Conservation (phyloP, 2,329 filamentous ascomycete genomes). For the Nemania sp. region DNA sequence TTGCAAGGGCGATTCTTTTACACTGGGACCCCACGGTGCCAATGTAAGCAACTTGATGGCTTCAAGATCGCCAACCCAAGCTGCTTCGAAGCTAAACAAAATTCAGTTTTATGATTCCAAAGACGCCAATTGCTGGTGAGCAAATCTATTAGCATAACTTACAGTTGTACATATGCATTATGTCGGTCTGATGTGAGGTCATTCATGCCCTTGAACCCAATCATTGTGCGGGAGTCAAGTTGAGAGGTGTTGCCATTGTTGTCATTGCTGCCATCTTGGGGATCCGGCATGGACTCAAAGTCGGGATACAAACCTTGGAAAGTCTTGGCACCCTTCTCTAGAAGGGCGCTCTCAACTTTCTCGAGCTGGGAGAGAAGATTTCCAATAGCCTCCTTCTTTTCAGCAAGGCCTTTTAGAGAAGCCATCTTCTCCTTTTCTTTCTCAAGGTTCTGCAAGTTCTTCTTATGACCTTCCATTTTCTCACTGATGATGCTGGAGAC, state of each 20-base stretch:
- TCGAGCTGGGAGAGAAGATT: slow-evolving; percentile 57
- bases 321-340: slow-evolving; percentile 65
- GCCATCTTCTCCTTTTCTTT: slow-evolving; percentile 42
- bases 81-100: slow-evolving; percentile 65
- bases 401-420: slow-evolving; percentile 40
- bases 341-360: slow-evolving; percentile 57
- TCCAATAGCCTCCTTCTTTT: slow-evolving; percentile 62
- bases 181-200: slow-evolving; percentile 60
- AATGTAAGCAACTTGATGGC: slow-evolving; percentile 69
- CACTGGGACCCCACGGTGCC: slow-evolving; percentile 58
- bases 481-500: slow-evolving; percentile 46
- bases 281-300: slow-evolving; percentile 37
- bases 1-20: slow-evolving; percentile 63
- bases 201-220: slow-evolving; percentile 57
- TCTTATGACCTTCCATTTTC: slow-evolving; percentile 43
- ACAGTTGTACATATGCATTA: slow-evolving; percentile 67
- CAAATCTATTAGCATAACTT: slow-evolving; percentile 40
- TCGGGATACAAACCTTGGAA: slow-evolving; percentile 68
- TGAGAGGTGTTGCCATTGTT: slow-evolving; percentile 29
- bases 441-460: slow-evolving; percentile 43
- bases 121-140: neutral
- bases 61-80: slow-evolving; percentile 70
- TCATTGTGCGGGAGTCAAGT: slow-evolving; percentile 52
- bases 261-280: slow-evolving; percentile 1
- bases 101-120: slow-evolving; percentile 31